phyloP scores from a whole-genome alignment of 2,329 filamentous ascomycete species.

The Nemania serpens region DNA sequence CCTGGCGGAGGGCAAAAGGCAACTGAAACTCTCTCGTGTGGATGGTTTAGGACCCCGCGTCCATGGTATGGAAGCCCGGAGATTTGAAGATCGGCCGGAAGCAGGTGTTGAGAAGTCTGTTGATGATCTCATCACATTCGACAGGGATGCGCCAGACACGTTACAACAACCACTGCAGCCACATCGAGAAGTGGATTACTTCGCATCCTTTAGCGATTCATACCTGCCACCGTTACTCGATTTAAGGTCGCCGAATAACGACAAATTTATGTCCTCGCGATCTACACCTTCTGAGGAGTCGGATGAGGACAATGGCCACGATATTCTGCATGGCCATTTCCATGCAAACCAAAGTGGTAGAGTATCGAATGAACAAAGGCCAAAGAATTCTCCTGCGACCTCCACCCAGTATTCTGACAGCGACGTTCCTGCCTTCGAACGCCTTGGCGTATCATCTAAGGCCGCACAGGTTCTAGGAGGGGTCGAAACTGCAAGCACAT shows the following conservation, averaged over 20 bases:
- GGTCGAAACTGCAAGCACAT: slow-evolving; percentile 30
- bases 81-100: slow-evolving; percentile 6
- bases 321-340: slow-evolving; percentile 15
- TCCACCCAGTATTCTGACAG: slow-evolving; percentile 39
- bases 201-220: slow-evolving; percentile 39
- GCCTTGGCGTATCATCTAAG: slow-evolving; percentile 36
- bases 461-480: slow-evolving; percentile 32
- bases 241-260: slow-evolving; percentile 32
- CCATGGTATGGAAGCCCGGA: slow-evolving; percentile 15
- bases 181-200: slow-evolving; percentile 38
- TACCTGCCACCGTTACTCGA: slow-evolving; percentile 39
- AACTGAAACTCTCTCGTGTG: background rate
- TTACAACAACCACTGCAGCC: slow-evolving; percentile 25
- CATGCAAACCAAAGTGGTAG: slow-evolving; percentile 19
- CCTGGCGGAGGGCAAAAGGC: slow-evolving; percentile 26
- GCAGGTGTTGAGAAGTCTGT: slow-evolving; percentile 11
- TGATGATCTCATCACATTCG: slow-evolving; percentile 28
- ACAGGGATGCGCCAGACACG: slow-evolving; percentile 19
- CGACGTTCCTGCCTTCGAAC: slow-evolving; percentile 39
- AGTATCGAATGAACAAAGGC: slow-evolving; percentile 21
- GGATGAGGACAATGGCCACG: slow-evolving; percentile 27
- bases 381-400: slow-evolving; percentile 35
- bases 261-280: slow-evolving; percentile 28
- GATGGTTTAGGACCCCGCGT: background rate
- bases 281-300: slow-evolving; percentile 33